A percentile compares a stretch with the other conserved stretches of the same genome.
phyloP scores from a whole-genome alignment of 208 protist genomes.

The Angomonas deanei region DNA sequence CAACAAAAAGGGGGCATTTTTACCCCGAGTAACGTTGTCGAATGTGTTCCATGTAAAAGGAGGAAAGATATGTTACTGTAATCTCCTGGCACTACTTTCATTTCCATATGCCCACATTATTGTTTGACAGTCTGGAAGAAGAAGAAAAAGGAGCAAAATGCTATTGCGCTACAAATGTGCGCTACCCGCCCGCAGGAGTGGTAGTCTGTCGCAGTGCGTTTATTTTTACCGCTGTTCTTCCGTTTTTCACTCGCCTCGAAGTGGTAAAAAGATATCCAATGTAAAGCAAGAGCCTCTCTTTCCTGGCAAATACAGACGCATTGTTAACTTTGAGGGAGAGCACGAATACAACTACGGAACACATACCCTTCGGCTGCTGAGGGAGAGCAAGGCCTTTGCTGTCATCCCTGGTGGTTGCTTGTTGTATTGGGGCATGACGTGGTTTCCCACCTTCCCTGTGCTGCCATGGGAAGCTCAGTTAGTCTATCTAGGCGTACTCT shows the following conservation, averaged over 20 bases:
- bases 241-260: background rate
- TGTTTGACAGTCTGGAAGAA: too few species aligned
- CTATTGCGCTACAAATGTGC: background rate
- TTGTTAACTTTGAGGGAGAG: constrained; percentile 67
- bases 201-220: background rate
- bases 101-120: too few species aligned
- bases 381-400: constrained; percentile 40
- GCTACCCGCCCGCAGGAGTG: too few species aligned
- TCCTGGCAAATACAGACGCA: constrained; percentile 43
- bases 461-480: constrained; percentile 35
- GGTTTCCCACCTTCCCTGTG: constrained; percentile 17
- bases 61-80: background rate
- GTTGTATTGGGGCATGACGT: constrained; percentile 31
- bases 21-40: too few species aligned
- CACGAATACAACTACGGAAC: constrained; percentile 66
- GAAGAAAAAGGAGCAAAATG: too few species aligned
- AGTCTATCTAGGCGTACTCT: constrained; percentile 31
- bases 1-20: too few species aligned
- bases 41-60: background rate
- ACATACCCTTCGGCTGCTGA: constrained; percentile 60
- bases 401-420: constrained; percentile 55
- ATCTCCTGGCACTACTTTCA: background rate
- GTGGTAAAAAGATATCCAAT: constrained; percentile 22
- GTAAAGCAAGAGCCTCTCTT: constrained; percentile 63
- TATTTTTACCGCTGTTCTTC: background rate